Evolutionary conservation across 805 yeast genomes (phyloP).

Genomic region (Ogataea pilisensis): DNA sequence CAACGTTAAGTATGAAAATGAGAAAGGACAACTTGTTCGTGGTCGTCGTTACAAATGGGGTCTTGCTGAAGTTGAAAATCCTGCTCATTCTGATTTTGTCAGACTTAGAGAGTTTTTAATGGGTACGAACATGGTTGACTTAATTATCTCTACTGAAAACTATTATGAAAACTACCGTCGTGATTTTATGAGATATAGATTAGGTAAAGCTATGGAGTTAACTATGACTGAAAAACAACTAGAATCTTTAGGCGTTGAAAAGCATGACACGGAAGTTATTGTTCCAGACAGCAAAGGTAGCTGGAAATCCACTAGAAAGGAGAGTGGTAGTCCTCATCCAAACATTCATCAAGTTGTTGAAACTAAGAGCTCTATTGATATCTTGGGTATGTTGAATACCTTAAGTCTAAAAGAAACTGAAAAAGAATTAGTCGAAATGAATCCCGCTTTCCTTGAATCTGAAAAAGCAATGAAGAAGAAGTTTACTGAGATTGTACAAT

Average conservation of each 20-base stretch:
- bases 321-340: conserved; percentile 18
- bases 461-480: conserved; percentile 41
- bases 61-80: conserved; percentile 74
- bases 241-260: conserved; percentile 17
- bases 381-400: conserved; percentile 36
- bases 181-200: conserved; percentile 41
- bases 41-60: conserved; percentile 90
- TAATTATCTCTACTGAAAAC: conserved; percentile 71
- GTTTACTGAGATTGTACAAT: conserved; percentile 38
- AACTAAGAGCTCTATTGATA: conserved; percentile 27
- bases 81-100: conserved; percentile 70
- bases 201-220: conserved; percentile 27
- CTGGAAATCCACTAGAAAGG: conserved; percentile 21
- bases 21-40: conserved; percentile 48
- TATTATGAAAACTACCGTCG: conserved; percentile 69
- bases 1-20: conserved; percentile 40
- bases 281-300: conserved; percentile 24
- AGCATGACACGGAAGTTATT: conserved; percentile 17
- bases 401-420: conserved; percentile 37
- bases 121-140: conserved; percentile 70
- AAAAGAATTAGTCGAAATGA: conserved; percentile 35
- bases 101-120: conserved; percentile 61
- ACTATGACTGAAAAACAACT: conserved; percentile 18
- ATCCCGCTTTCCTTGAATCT: conserved; percentile 43
- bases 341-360: conserved; percentile 29